phyloP scores from a whole-genome alignment of 345 rosid genomes.

The Aegle marmelos region DNA sequence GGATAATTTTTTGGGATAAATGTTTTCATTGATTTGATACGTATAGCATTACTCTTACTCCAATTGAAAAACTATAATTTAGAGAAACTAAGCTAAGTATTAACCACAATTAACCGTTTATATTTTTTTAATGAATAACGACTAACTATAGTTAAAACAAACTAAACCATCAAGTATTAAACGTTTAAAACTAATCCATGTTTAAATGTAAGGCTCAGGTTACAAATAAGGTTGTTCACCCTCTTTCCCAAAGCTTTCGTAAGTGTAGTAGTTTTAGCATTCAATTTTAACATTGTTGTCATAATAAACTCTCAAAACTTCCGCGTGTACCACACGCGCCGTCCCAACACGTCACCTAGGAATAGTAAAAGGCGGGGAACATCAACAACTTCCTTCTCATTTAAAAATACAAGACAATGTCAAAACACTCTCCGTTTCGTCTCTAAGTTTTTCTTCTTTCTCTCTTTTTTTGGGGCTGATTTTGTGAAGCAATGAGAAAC shows the following conservation, averaged over 20 bases:
- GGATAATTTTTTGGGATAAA: too few species aligned
- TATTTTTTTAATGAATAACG: too few species aligned
- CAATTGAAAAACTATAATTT: too few species aligned
- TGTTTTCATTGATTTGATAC: too few species aligned
- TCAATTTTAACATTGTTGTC: background rate
- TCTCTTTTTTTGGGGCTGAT: background rate
- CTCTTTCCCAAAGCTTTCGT: background rate
- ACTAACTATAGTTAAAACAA: background rate
- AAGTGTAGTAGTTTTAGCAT: background rate
- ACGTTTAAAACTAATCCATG: background rate
- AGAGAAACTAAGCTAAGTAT: too few species aligned
- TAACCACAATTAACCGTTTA: too few species aligned
- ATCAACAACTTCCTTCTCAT: background rate
- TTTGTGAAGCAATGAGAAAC: background rate
- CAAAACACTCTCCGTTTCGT: background rate
- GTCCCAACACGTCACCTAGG: slow-evolving; percentile 33
- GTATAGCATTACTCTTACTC: too few species aligned
- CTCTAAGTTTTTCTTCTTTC: background rate
- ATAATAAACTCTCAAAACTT: background rate
- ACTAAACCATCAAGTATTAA: background rate
- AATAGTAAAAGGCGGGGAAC: slow-evolving; percentile 39
- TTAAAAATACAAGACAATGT: slow-evolving; percentile 6
- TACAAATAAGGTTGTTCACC: background rate
- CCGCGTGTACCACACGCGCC: slow-evolving; percentile 30
- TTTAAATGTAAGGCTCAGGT: background rate